Base-by-base conservation (phyloP, 1,139 yeast genomes). In the Suhomyces atakaporum region DNA sequence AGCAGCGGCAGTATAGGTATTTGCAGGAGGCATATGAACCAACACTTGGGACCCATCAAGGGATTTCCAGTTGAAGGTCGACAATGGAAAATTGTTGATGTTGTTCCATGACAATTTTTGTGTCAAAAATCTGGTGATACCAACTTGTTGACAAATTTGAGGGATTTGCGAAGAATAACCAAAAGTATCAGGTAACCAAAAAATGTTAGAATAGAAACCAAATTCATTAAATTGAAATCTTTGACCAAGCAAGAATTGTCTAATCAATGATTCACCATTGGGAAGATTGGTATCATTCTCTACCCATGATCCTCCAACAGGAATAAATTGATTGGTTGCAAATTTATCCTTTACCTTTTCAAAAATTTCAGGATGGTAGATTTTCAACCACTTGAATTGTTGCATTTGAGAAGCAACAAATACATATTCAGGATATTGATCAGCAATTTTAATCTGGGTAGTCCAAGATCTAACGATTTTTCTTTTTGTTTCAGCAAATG, bases 241-340 rank as follows among this genome's bases (percentile, higher is more conserved):
- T 63, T 92, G 98, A 11, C 98, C 98, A 46, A 85, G 76, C 38
- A 90, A 68, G 54, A 90, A 87, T 56, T 92, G 98, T 47, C 97
- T 78, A 16, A 82, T 80, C 44, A 92, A 70, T 1, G 96, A 84
- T 61, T 92, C 98, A 32, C 97, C 97, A 46, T 79, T 73, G 11
- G 97, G 97, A 65, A 92, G 74, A 60, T 92, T 92, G 12, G 97
- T 90, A 60, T 92, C 98, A 58, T 88, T 85, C 62, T 92, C 98
- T 31, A 92, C 97, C 97, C 97, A 92, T 0, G 96, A 81, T 3
- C 97, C 97, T 38, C 98, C 98, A 47, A 92, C 77, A 10, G 96
- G 95, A 35, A 88, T 73, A 54, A 90, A 92, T 49, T 85, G 83
- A 36, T 86, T 86, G 24, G 79, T 77, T 35, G 77, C 68, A 36